Evolutionary conservation across 352 stramenopile species (phyloP), one percentile per base, ranked within the genome.

Genomic region (Phytophthora ramorum): DNA sequence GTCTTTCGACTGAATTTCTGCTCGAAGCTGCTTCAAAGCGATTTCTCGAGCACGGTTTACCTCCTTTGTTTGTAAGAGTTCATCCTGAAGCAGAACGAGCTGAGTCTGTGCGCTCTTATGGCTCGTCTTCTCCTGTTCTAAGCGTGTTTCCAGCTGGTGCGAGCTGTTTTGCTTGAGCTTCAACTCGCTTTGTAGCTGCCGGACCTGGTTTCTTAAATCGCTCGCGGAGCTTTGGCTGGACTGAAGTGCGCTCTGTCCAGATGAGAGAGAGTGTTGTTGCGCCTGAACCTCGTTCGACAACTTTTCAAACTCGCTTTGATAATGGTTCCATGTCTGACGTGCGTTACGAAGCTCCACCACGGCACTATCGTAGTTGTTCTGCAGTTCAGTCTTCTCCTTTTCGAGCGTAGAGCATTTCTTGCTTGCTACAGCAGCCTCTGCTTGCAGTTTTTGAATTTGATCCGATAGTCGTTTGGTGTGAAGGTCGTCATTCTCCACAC

Each of bases 231-330:
- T 75, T 35, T 90, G 78, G 12, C 73, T 88, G 4, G 75, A 81
- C 37, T 91, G 70, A 7, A 93, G 62, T 3, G 81, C 83, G 2
- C 72, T 77, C 55, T 90, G 73, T 7, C 75, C 82, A 3, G 79
- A 83, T 2, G 81, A 87, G 5, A 88, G 59, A 8, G 81, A 89
- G 8, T 87, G 77, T 6, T 93, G 80, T 20, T 91, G 81, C 16
- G 61, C 66, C 26, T 83, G 78, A 0, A 89, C 44, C 35, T 93
- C 85, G 32, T 82, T 81, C 8, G 85, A 77, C 8, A 93, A 45
- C 48, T 90, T 89, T 50, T 93, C 85, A 38, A 87, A 92, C 55
- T 93, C 82, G 40, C 70, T 87, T 45, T 93, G 83, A 41, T 92
- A 91, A 60, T 93, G 77, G 26, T 80, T 77, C 43, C 60, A 82